A percentile compares a stretch with the other conserved stretches of the same genome.
These are phyloP conservation scores for Sistotremastrum suecicum DNA, from an alignment of 768 basidiomycete species.

Conservation along the genomic window DNA sequence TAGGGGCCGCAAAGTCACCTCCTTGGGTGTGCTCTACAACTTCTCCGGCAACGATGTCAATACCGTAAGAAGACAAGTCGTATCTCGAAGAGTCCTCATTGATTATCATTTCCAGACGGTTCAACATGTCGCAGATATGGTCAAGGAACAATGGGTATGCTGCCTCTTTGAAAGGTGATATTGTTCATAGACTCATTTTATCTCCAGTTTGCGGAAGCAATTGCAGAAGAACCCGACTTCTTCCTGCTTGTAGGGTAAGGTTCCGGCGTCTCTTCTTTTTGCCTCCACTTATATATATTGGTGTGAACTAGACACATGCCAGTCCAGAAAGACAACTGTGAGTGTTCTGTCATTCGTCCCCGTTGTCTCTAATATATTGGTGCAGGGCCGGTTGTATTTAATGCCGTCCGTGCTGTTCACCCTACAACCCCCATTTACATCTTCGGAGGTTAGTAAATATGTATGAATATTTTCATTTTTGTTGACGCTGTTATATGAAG, in stretches of 20 bases:
- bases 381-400: slow-evolving; percentile 56
- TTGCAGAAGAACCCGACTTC: slow-evolving; percentile 67
- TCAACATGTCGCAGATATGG: slow-evolving; percentile 59
- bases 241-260: slow-evolving; percentile 60
- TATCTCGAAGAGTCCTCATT: too few relatives aligned
- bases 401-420: slow-evolving; percentile 61
- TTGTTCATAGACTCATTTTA: neutral
- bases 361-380: neutral
- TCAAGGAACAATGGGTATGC: slow-evolving; percentile 63
- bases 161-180: neutral
- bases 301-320: slow-evolving; percentile 61
- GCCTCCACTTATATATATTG: neutral
- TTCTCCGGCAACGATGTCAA: slow-evolving; percentile 59
- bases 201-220: slow-evolving; percentile 58
- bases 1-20: slow-evolving; percentile 59
- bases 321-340: slow-evolving; percentile 52
- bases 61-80: slow-evolving; percentile 18
- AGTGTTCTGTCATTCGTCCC: slow-evolving; percentile 8
- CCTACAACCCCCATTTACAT: slow-evolving; percentile 67
- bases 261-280: neutral
- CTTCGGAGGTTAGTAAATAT: slow-evolving; percentile 43
- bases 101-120: slow-evolving; percentile 27
- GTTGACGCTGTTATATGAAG: slow-evolving; percentile 14
- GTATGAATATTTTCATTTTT: neutral
- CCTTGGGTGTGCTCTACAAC: slow-evolving; percentile 67